phyloP scores from a whole-genome alignment of 192 early-diverging fungal genomes.

The Linnemannia exigua region DNA sequence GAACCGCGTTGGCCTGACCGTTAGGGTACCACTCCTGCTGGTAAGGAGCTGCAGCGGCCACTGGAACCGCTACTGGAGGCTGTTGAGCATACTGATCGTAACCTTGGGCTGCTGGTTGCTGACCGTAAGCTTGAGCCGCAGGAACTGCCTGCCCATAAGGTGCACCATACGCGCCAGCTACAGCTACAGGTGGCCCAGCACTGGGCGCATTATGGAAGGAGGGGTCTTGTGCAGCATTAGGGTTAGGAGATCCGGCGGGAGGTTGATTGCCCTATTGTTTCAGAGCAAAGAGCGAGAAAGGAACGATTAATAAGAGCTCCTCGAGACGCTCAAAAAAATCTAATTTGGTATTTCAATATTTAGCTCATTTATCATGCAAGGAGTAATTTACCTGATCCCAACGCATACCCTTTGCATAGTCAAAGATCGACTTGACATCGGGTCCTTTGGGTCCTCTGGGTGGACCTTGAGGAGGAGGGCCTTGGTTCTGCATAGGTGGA shows the following conservation, averaged over 20 bases:
- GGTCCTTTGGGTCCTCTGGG: constrained; percentile 20
- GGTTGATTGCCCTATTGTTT: constrained; percentile 30
- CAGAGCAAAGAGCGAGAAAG: neutral
- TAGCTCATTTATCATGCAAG: neutral
- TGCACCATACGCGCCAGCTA: constrained; percentile 9
- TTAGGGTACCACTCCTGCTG: constrained; percentile 53
- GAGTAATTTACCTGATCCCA: constrained; percentile 49
- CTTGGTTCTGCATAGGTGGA: constrained; percentile 32
- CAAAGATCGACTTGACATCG: constrained; percentile 47
- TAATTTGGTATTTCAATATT: neutral
- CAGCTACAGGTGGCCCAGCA: constrained; percentile 18
- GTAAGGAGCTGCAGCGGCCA: constrained; percentile 17
- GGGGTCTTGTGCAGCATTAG: constrained; percentile 16
- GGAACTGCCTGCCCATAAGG: constrained; percentile 28
- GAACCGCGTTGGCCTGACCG: neutral
- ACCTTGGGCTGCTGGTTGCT: constrained; percentile 13
- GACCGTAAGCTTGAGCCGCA: constrained; percentile 21
- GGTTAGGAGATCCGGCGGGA: constrained; percentile 20
- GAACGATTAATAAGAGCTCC: neutral
- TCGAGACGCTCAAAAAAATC: neutral
- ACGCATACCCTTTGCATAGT: constrained; percentile 54
- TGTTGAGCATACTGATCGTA: constrained; percentile 42
- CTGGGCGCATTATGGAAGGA: constrained; percentile 16
- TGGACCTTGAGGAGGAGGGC: constrained; percentile 14
- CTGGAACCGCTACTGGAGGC: constrained; percentile 7